Percentiles rank a stretch among this genome's conserved stretches.
Conservation (phyloP, 2,329 filamentous ascomycete species). For the Fusarium sacchari region DNA sequence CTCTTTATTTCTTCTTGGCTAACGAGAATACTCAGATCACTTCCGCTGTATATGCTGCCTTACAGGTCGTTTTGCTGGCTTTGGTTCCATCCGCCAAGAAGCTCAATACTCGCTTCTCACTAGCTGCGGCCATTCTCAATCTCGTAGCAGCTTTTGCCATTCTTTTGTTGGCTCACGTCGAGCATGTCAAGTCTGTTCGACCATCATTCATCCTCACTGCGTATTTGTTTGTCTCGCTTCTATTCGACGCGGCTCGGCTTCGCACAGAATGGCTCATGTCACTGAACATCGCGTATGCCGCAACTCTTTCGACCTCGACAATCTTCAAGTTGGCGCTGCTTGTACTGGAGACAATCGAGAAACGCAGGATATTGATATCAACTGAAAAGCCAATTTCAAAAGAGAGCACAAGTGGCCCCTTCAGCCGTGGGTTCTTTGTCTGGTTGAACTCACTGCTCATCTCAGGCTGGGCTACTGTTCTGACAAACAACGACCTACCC, state of each 20-base stretch:
- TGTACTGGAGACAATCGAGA: constrained; percentile 46
- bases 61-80: constrained; percentile 43
- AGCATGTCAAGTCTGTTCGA: constrained; percentile 48
- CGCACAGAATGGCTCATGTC: constrained; percentile 49
- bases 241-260: constrained; percentile 48
- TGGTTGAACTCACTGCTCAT: constrained; percentile 57
- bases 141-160: constrained; percentile 44
- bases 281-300: constrained; percentile 38
- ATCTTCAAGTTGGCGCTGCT: constrained; percentile 42
- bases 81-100: constrained; percentile 40
- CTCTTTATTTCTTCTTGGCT: neutral
- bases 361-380: constrained; percentile 48
- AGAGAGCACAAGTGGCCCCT: constrained; percentile 58
- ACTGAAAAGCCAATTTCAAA: constrained; percentile 55
- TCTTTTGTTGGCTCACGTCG: constrained; percentile 43
- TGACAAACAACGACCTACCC: constrained; percentile 45
- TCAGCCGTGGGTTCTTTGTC: constrained; percentile 47
- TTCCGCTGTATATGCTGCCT: constrained; percentile 34
- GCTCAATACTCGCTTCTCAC: constrained; percentile 43
- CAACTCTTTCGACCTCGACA: constrained; percentile 36
- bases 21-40: constrained; percentile 22
- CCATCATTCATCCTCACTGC: constrained; percentile 46
- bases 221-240: constrained; percentile 45
- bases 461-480: constrained; percentile 55
- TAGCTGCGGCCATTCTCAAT: constrained; percentile 44